Conservation (phyloP, 1,139 yeast species). For the Blastobotrys apis region DNA sequence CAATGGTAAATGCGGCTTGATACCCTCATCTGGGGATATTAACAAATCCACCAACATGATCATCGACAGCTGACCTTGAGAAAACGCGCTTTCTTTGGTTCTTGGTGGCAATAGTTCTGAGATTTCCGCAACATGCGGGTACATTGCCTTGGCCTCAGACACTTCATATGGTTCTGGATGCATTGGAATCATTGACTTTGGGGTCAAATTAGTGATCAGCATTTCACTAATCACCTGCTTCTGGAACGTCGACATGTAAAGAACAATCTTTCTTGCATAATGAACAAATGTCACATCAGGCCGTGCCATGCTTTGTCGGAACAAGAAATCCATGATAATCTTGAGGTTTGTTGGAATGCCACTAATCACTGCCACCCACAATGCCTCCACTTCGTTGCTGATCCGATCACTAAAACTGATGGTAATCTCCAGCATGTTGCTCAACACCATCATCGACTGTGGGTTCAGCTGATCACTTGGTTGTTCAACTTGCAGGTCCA, state of each 20-base stretch:
- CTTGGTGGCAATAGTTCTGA: constrained; percentile 52
- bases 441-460: constrained; percentile 60
- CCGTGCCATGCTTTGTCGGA: constrained; percentile 63
- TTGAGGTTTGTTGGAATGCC: constrained; percentile 66
- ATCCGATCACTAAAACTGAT: constrained; percentile 67
- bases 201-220: constrained; percentile 66
- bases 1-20: constrained; percentile 54
- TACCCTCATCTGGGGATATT: constrained; percentile 41
- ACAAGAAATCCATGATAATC: constrained; percentile 65
- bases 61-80: constrained; percentile 82
- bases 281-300: constrained; percentile 74
- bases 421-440: constrained; percentile 79
- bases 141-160: constrained; percentile 32
- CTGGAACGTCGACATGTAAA: constrained; percentile 62
- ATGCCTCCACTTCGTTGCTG: constrained; percentile 83
- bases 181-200: constrained; percentile 83
- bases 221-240: constrained; percentile 57
- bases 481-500: constrained; percentile 52
- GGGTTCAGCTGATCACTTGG: constrained; percentile 44
- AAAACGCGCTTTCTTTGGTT: constrained; percentile 73
- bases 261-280: constrained; percentile 73
- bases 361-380: constrained; percentile 90
- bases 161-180: constrained; percentile 36
- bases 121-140: constrained; percentile 76
- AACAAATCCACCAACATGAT: constrained; percentile 79